Evolutionary conservation across 2,329 filamentous ascomycete species (phyloP), one percentile per base, ranked within the genome.

Genomic region (Alternaria postmessia): DNA sequence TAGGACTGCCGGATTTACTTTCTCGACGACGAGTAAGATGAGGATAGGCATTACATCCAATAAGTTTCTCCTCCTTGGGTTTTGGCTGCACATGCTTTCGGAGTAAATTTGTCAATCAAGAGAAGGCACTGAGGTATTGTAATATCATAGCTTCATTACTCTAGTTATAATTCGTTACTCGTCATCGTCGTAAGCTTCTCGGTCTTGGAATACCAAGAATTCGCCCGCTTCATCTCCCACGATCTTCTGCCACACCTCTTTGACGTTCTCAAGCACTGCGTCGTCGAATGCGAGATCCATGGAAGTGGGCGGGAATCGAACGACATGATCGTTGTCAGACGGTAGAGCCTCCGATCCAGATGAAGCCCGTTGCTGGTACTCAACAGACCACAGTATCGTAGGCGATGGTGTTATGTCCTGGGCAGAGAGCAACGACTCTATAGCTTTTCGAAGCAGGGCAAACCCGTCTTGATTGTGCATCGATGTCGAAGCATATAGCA

Each of bases 191-290:
- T 91, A 88, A 32, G 86, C 86, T 73, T 93, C 89, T 24, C 92
- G 85, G 61, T 95, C 91, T 49, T 89, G 86, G 75, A 97, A 97
- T 20, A 85, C 82, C 86, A 97, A 89, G 70, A 95, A 97, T 44
- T 85, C 78, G 18, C 81, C 81, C 1, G 76, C 80, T 5, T 84
- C 83, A 1, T 81, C 79, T 9, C 84, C 86, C 66, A 86, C 81
- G 4, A 93, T 83, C 49, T 82, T 80, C 62, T 85, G 82, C 93
- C 94, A 98, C 7, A 89, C 87, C 9, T 85, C 78, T 61, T 86
- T 86, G 2, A 97, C 91, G 26, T 86, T 78, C 7, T 88, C 85
- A 9, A 97, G 78, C 2, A 88, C 81, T 0, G 80, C 73, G 67
- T 97, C 94, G 68, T 93, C 87, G 65, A 97, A 91, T 0, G 90